Evolutionary conservation across 305 asterid genomes (phyloP).

Genomic region (Caryopteris hybrid): DNA sequence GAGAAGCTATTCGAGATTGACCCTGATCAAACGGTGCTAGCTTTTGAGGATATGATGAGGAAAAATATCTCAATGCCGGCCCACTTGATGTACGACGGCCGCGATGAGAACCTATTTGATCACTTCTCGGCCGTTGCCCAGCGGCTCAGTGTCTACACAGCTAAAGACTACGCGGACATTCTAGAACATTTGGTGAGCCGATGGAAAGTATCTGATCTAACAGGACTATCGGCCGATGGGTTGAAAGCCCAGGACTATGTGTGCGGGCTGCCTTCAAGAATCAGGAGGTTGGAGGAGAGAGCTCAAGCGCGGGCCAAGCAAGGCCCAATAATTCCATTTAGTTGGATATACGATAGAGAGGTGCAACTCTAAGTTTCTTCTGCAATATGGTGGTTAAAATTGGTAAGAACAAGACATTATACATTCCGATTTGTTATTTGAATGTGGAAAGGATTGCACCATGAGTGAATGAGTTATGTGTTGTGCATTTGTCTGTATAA

Average conservation of each 20-base stretch:
- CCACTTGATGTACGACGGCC: conserved; percentile 63
- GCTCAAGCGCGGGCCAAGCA: conserved; percentile 51
- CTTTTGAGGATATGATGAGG: conserved; percentile 79
- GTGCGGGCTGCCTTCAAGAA: conserved; percentile 57
- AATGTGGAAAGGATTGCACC: no score
- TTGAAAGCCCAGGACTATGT: conserved; percentile 62
- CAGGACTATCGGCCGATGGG: conserved; percentile 51
- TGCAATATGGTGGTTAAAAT: not conserved
- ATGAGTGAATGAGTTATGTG: no score
- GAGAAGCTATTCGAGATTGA: conserved; percentile 64
- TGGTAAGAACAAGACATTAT: not conserved
- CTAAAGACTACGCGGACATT: conserved; percentile 64
- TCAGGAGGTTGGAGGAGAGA: conserved; percentile 56
- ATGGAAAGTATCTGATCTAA: conserved; percentile 53
- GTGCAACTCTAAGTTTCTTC: conserved; percentile 41
- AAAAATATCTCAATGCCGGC: conserved; percentile 74
- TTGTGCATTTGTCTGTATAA: no score
- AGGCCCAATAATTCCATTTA: conserved; percentile 43
- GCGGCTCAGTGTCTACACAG: conserved; percentile 58
- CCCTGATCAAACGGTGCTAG: conserved; percentile 55
- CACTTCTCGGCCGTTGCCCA: conserved; percentile 68
- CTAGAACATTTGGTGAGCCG: conserved; percentile 51
- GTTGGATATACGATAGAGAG: conserved; percentile 59
- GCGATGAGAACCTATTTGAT: conserved; percentile 54
- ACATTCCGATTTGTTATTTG: no score